These are phyloP conservation scores for Colletotrichum sp. DNA, from an alignment of 2,329 filamentous ascomycete genomes.

Conservation along the genomic window DNA sequence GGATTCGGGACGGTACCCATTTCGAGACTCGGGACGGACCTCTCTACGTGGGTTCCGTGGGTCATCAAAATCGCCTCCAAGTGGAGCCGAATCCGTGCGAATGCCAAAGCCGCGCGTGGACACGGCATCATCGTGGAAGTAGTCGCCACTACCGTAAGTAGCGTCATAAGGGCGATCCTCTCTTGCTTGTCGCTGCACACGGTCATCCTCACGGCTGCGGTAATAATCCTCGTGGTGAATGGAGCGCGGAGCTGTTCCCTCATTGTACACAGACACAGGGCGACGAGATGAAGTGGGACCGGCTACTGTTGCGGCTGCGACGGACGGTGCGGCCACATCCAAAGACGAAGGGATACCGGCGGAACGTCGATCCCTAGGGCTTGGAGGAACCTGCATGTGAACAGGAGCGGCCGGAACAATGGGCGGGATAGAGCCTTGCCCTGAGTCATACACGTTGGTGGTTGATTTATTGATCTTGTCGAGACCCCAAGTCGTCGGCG, in stretches of 20 bases:
- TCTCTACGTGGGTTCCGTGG: constrained; percentile 40
- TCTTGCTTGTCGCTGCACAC: constrained; percentile 44
- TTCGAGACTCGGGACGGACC: constrained; percentile 28
- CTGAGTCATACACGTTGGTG: constrained; percentile 49
- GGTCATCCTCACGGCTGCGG: constrained; percentile 53
- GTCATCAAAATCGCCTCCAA: constrained; percentile 43
- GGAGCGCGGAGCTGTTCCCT: constrained; percentile 45
- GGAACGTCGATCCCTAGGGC: constrained; percentile 33
- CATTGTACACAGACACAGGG: constrained; percentile 60
- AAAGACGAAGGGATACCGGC: constrained; percentile 2
- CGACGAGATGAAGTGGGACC: constrained; percentile 36
- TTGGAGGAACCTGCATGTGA: constrained; percentile 37
- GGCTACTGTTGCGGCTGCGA: constrained; percentile 18
- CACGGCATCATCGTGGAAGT: constrained; percentile 53
- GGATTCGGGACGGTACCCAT: constrained; percentile 28
- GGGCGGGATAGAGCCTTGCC: constrained; percentile 53
- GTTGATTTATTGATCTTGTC: constrained; percentile 66
- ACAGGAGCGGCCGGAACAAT: constrained; percentile 32
- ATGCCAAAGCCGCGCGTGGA: constrained; percentile 57
- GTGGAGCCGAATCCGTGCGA: constrained; percentile 42
- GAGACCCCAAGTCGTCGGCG: constrained; percentile 72
- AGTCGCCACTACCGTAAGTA: constrained; percentile 32
- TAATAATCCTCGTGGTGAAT: constrained; percentile 54
- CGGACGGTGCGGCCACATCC: constrained; percentile 4
- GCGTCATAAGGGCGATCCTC: constrained; percentile 42